Evolutionary conservation across 164 flowering plant genomes (phyloP).

Genomic region (Nymphaea colorata): DNA sequence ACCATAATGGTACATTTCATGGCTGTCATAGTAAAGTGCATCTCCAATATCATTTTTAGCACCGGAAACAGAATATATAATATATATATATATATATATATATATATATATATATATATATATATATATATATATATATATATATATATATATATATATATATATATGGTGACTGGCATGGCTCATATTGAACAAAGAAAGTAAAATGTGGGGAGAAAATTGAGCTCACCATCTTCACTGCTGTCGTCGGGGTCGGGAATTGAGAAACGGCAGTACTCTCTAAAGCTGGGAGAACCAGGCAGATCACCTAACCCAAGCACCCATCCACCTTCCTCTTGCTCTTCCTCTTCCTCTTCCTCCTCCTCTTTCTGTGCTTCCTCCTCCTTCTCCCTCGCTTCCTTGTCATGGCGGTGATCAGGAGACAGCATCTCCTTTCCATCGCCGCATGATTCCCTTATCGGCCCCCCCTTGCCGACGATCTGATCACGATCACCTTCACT

Average conservation of each 20-base stretch:
- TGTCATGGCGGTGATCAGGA: background rate
- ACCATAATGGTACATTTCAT: too few relatives aligned
- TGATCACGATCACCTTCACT: background rate
- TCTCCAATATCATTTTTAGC: too few relatives aligned
- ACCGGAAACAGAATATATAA: too few relatives aligned
- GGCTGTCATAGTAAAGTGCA: too few relatives aligned
- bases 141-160: too few relatives aligned
- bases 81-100: too few relatives aligned
- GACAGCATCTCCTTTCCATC: background rate
- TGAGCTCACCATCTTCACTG: background rate
- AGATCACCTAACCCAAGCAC: background rate
- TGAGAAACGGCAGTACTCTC: background rate
- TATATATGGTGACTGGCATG: too few relatives aligned
- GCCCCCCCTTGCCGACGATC: too few relatives aligned
- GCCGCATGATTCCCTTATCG: background rate
- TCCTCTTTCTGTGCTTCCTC: background rate
- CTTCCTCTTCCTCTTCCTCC: background rate
- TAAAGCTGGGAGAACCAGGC: constrained; percentile 1
- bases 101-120: too few relatives aligned
- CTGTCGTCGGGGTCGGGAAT: background rate
- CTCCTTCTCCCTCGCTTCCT: background rate
- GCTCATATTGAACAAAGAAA: too few relatives aligned
- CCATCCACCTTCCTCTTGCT: background rate
- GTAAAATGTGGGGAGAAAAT: too few relatives aligned
- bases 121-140: too few relatives aligned